Base-by-base conservation (phyloP, 2,329 filamentous ascomycete species). In the Paecilomyces dactylethromorphus region DNA sequence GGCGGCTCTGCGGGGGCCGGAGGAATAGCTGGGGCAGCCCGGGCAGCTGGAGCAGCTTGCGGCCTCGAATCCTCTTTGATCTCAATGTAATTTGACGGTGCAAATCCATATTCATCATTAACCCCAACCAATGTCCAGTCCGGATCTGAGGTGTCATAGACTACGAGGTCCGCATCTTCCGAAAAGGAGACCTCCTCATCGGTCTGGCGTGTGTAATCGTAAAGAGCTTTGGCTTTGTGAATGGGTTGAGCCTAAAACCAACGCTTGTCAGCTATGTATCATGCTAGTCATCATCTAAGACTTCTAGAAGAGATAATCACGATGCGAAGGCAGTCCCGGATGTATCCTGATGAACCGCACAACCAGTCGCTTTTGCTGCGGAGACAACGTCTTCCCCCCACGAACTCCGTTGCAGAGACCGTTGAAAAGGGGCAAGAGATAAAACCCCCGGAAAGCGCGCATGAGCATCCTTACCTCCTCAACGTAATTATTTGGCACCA, bases 151-250 rank as follows among this genome's bases (percentile, higher is more conserved):
- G 83, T 87, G 74, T 99, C 94, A 76, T 90, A 97, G 54, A 99
- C 90, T 61, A 89, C 81, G 54, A 99, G 82, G 52, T 85, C 77
- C 49, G 89, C 87, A 71, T 96, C 92, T 78, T 99, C 94, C 54
- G 90, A 84, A 72, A 99, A 97, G 24, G 93, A 97, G 10, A 99
- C 82, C 76, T 99, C 94, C 76, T 99, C 94, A 71, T 99, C 94
- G 24, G 94, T 99, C 78, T 99, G 94, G 67, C 93, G 86, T 55
- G 90, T 90, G 74, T 99, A 99, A 74, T 99, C 94, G 79, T 93
- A 99, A n/a, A 97, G 84, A n/a, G 94, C 91, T 74, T 89, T 92
- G 55, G 93, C 94, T 65, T 87, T 82, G 62, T 85, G 80, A 62
- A 84, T 75, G 24, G 89, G 84, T 67, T 82, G 78, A 59, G 87